Evolutionary conservation across 106 monocot species (phyloP), one percentile per base, ranked within the genome.

Genomic region (Posidonia australis): DNA sequence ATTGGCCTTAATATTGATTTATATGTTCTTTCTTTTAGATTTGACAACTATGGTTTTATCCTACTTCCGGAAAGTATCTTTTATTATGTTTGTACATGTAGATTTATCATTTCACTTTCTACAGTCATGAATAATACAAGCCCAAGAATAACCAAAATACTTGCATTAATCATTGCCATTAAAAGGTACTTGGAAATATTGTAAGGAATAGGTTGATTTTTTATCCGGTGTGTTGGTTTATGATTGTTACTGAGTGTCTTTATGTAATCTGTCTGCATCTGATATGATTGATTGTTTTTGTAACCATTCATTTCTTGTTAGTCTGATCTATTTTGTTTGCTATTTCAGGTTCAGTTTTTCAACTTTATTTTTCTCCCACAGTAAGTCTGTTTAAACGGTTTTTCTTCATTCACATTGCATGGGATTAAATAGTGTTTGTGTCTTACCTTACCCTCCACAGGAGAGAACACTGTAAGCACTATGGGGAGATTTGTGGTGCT

Each of bases 291-390:
- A 25, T 28, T 10, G 26, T 14, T 0, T 16, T 1, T 57, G 26
- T 21, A 51, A 51, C 14, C 26, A 26, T 14, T 25, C 23, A 57
- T 30, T 14, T 57, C n/a, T 57, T 5, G 14, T 57, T 57, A 13
- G 5, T 57, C 26, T 57, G 18, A 27, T 3, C 26, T 57, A 22
- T 49, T 9, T 46, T 62, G 5, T 11, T 62, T 62, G 28, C 18
- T 62, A 0, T 70, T 83, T 44, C 82, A 90, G 90, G 90, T 90
- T 90, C 57, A 83, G 86, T 65, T 83, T 90, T 68, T 86, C 83
- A 45, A 90, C 90, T 53, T 70, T 90, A 66, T 90, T 90, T 69
- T 90, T 86, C 28, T 30, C 86, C 7, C 90, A 90, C 36, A 86
- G 90, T 90, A 67, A 90, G 86, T 76, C 45, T 62, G 63, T n/a